Evolutionary conservation across 805 yeast genomes (phyloP), one percentile per base, ranked within the genome.

Genomic region (Ogataea siamensis): DNA sequence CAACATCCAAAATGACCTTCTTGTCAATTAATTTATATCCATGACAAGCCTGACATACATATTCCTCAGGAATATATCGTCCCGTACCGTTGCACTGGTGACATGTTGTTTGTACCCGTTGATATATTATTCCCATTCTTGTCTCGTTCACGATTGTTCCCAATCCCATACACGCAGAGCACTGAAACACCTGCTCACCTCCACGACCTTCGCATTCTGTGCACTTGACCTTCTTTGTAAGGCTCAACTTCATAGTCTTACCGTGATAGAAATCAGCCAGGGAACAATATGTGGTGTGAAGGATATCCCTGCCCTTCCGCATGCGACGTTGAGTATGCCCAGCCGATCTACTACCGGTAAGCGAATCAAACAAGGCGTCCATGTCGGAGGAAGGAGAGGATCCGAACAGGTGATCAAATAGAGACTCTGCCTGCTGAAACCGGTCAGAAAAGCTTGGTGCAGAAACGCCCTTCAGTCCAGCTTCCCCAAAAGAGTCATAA

Each of bases 401-500:
- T 7, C 41, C 37, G 32, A 38, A 38, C 11, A 38, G 14, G 26
- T 32, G 41, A 19, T 38, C 41, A 17, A 38, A 32, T 7, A 28
- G 9, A 15, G 38, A 35, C 29, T 32, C 37, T 10, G 26, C 38
- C 28, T 19, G 40, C 31, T 21, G 39, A 13, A 29, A 32, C 28
- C 16, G 18, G 6, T 19, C 35, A 4, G 37, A 24, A 7, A 28
- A 7, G 6, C 19, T 28, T 9, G 27, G 18, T 9, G 11, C 27
- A 23, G 27, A 18, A n/a, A 21, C 21, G 13, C 10, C 16, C 18
- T 10, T 22, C 11, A 42, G 32, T 4, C 42, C 96, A 39, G 89
- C 97, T 41, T 91, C 60, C 26, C 99, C 99, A 57, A 82, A 89
- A 46, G 80, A 80, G 57, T 93, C 99, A 57, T 93, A 93, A 1